Base-by-base conservation (phyloP, 164 flowering plant genomes). In the Kalanchoe fedtschenkoi region DNA sequence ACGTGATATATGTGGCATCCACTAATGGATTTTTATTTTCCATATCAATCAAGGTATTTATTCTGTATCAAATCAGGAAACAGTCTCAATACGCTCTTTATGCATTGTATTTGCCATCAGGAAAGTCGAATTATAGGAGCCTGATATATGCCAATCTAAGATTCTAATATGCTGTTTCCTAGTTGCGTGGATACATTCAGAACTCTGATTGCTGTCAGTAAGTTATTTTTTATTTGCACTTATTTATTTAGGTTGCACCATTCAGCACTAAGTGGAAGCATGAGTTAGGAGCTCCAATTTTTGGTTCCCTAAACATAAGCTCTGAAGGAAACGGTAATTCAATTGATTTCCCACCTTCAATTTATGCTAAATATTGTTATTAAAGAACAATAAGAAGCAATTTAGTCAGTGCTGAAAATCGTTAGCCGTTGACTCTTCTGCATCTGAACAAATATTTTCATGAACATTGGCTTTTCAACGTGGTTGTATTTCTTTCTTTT, bases 1-100 rank as follows among this genome's bases (percentile, higher is more conserved):
- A 64, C 44, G 70, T 57, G 34, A 81, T 92, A 62, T 92, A 84
- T 78, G 93, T 87, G 66, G 90, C 86, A 62, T 83, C 96, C 57
- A 92, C 96, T 35, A 79, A 76, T 76, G 98, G 98, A 19, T 75
- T 73, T 58, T 68, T 92, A 54, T 82, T 80, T 65, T 96, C 96
- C 56, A 28, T 89, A 64, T 82, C 83, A 34, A 11, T 85, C 14
- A 73, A 83, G 86, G 96, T 84, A 71, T 57, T 30, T 21, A n/a
- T 32, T 32, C 34, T 62, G 39, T 19, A 22, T 7, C 7, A 46
- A 2, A 46, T 46, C 28, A 46, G 53, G 53, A 46, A 41, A 46
- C 19, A 22, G 22, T 17, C 5, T 46, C 53, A 46, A 46, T 46
- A 6, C 14, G 6, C 29, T 47, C 6, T 47, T n/a, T 22, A 29